phyloP scores from a whole-genome alignment of 2,329 filamentous ascomycete species.

The Beauveria caledonica region DNA sequence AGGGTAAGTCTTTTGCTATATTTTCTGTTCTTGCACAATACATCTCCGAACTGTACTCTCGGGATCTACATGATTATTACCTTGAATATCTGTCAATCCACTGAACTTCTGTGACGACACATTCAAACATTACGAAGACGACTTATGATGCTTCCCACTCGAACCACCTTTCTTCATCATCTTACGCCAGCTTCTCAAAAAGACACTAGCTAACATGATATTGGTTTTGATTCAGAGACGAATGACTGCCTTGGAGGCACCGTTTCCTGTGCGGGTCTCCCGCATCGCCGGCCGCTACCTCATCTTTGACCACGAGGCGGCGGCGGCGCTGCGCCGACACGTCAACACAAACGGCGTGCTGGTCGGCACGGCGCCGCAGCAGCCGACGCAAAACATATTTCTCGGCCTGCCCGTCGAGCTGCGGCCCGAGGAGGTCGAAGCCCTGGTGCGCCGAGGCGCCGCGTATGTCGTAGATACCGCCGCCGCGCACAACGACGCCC shows the following conservation, averaged over 20 bases:
- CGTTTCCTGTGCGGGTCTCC: conserved; percentile 64
- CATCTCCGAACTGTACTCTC: not conserved
- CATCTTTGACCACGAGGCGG: conserved; percentile 77
- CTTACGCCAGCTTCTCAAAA: not conserved
- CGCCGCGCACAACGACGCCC: conserved; percentile 56
- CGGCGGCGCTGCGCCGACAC: conserved; percentile 67
- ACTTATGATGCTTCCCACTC: conserved; percentile 28
- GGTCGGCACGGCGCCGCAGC: conserved; percentile 81
- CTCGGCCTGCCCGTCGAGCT: conserved; percentile 81
- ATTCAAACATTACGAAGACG: conserved; percentile 35
- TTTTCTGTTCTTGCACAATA: conserved; percentile 1
- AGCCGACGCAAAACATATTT: conserved; percentile 92
- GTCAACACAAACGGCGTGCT: conserved; percentile 82
- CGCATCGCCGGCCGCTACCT: conserved; percentile 74
- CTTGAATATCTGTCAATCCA: conserved; percentile 53
- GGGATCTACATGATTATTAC: conserved; percentile 38
- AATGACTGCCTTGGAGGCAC: conserved; percentile 16
- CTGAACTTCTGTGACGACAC: conserved; percentile 42
- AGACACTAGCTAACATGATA: conserved; percentile 3
- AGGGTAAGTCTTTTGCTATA: conserved; percentile 14
- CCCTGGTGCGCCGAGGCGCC: conserved; percentile 68
- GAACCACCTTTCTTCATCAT: not conserved
- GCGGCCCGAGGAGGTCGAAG: conserved; percentile 78
- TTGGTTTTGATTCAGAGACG: not conserved
- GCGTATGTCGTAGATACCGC: conserved; percentile 77